These are phyloP conservation scores for Mycena epipterygia DNA, from an alignment of 768 basidiomycete species.

Conservation along the genomic window DNA sequence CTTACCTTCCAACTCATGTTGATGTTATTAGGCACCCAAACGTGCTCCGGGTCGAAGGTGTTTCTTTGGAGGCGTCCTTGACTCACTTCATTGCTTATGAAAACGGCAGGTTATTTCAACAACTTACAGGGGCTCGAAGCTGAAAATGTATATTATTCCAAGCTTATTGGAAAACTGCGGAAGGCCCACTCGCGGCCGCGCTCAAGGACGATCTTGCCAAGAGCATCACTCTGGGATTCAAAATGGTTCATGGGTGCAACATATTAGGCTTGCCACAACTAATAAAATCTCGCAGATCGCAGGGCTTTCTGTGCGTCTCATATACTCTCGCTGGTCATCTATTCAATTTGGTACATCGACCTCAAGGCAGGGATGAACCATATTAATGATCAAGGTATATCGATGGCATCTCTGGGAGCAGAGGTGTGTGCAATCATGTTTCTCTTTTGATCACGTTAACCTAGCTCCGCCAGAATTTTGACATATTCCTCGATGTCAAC, in stretches of 20 bases:
- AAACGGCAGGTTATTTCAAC: neutral
- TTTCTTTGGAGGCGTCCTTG: neutral
- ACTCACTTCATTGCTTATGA: neutral
- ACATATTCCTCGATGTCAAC: slow-evolving; percentile 12
- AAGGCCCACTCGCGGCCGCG: slow-evolving; percentile 6
- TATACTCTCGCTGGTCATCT: too few relatives aligned
- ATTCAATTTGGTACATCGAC: neutral
- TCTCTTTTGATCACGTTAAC: neutral
- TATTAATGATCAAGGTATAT: neutral
- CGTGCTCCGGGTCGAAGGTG: neutral
- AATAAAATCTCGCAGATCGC: neutral
- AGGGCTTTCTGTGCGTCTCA: slow-evolving; percentile 3
- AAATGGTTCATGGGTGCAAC: slow-evolving; percentile 2
- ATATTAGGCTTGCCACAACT: neutral
- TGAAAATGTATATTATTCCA: neutral
- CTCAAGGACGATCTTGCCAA: neutral
- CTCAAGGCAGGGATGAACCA: slow-evolving; percentile 6
- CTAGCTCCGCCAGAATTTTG: neutral
- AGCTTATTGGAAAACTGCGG: slow-evolving; percentile 11
- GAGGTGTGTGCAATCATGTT: neutral
- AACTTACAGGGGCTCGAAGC: neutral
- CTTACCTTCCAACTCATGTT: neutral
- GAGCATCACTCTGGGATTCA: slow-evolving; percentile 10
- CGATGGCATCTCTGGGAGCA: neutral
- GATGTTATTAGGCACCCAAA: slow-evolving; percentile 14